These are phyloP conservation scores for Talaromyces thailandensis DNA, from an alignment of 495 filamentous ascomycete genomes.

Conservation along the genomic window DNA sequence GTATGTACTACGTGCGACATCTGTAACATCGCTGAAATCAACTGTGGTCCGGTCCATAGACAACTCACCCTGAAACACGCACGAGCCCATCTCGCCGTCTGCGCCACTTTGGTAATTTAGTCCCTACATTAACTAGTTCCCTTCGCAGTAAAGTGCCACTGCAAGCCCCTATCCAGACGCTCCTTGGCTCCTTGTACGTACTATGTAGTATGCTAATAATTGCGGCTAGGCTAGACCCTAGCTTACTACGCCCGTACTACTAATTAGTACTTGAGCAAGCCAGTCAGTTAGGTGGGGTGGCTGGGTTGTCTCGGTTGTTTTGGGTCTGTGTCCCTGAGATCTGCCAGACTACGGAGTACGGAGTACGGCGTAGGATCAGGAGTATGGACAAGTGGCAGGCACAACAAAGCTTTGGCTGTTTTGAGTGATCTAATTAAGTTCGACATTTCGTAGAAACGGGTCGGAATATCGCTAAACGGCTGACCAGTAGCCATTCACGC, in stretches of 20 bases:
- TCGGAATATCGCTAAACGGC: not conserved
- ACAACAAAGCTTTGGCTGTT: no score
- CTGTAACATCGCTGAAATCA: not conserved
- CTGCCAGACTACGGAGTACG: not conserved
- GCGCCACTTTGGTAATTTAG: not conserved
- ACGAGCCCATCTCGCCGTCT: not conserved
- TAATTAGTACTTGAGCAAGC: no score
- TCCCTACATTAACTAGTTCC: not conserved
- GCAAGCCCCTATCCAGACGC: not conserved
- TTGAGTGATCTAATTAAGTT: not conserved
- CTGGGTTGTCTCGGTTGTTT: no score
- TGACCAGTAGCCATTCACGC: no score
- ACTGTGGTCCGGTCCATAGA: not conserved
- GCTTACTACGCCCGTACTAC: not conserved
- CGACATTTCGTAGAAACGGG: not conserved
- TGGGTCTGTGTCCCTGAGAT: not conserved
- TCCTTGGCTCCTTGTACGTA: not conserved
- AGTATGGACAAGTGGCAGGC: not conserved
- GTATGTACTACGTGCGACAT: not conserved
- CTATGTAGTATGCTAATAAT: no score
- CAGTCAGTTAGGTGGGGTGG: no score
- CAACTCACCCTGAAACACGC: slow-evolving; percentile 1
- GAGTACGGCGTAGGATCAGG: not conserved
- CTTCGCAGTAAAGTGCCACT: not conserved
- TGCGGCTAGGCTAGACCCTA: no score